Conservation (phyloP, 805 yeast species). For the Pichia thaimueangensis region DNA sequence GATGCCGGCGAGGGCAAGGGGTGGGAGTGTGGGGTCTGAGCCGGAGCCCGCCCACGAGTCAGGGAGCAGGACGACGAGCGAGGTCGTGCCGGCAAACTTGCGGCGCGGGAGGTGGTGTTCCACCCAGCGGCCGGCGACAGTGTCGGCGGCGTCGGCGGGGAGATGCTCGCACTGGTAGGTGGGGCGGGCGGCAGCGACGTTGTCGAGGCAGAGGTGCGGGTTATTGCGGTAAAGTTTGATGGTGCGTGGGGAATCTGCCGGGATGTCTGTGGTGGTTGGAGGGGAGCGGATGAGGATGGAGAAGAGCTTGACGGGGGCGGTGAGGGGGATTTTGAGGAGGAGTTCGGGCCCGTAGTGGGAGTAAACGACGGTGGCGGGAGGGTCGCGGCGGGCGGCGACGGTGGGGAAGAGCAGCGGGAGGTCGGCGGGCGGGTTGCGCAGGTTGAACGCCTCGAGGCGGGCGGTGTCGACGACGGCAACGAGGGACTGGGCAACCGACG, state of each 20-base stretch:
- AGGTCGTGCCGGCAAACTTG: slow-evolving; percentile 60
- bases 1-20: slow-evolving; percentile 39
- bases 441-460: slow-evolving; percentile 58
- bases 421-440: slow-evolving; percentile 46
- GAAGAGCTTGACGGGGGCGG: slow-evolving; percentile 54
- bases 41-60: slow-evolving; percentile 44
- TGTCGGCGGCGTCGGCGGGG: slow-evolving; percentile 28
- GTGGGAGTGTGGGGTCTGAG: not conserved
- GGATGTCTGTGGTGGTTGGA: slow-evolving; percentile 50
- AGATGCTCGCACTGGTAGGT: not conserved
- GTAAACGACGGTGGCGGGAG: slow-evolving; percentile 38
- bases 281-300: slow-evolving; percentile 55
- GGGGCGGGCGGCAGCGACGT: slow-evolving; percentile 31
- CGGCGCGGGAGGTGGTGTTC: slow-evolving; percentile 81
- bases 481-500: slow-evolving; percentile 63
- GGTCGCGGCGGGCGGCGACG: slow-evolving; percentile 40
- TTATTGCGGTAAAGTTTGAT: slow-evolving; percentile 71
- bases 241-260: slow-evolving; percentile 65
- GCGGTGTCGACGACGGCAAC: slow-evolving; percentile 52
- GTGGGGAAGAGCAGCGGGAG: slow-evolving; percentile 47
- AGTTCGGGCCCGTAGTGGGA: slow-evolving; percentile 79
- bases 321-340: slow-evolving; percentile 73
- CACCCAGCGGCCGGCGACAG: slow-evolving; percentile 33
- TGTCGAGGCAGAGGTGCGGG: slow-evolving; percentile 66
- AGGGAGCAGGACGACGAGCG: slow-evolving; percentile 62